Base-by-base conservation (phyloP, 192 early-diverging fungal genomes). In the Gryganskiella cystojenkinii region DNA sequence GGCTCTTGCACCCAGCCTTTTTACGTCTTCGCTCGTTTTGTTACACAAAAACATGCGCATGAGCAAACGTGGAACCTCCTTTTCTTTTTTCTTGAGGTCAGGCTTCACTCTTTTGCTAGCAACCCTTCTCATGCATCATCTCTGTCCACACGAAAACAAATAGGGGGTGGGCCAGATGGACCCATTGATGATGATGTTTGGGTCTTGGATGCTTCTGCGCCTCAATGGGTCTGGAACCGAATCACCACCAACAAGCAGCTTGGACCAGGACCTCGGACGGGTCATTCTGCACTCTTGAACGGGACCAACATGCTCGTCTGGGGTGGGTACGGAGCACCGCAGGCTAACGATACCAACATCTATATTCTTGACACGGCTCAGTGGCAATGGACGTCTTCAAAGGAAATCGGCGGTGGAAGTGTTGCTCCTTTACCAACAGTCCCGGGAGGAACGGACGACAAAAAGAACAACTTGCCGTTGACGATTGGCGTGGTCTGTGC, bases 261-360 rank as follows among this genome's bases (percentile, higher is more conserved):
- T 46, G 90, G 80, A 37, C 92, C 76, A 31, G 81, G 83, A 5
- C 78, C 86, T 22, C 61, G 86, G 33, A 82, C 84, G 52, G 92
- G 92, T 33, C 92, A 93, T 57, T 84, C 89, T 10, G 90, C 91
- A 1, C 82, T 89, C 14, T 53, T 90, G 2, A 76, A 87, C 58
- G 76, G 82, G 27, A 83, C 79, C 43, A 84, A 79, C 15, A 89
- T 93, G 80, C 90, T 90, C 45, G 81, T 91, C 27, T 93, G 84
- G 78, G 92, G 92, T 37, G 92, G 92, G 14, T 81, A 86, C 59
- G 89, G 87, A 11, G 46, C 69, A 6, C 61, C 58, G 9, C 53
- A 79, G 1, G 80, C 78, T 10, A 81, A 73, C 28, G 91, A 93
- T 63, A 79, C 66, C 24, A 88, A 81, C 47, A 86, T 93, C 71